phyloP scores from a whole-genome alignment of 2,329 filamentous ascomycete genomes.

The Venturia pyrina region DNA sequence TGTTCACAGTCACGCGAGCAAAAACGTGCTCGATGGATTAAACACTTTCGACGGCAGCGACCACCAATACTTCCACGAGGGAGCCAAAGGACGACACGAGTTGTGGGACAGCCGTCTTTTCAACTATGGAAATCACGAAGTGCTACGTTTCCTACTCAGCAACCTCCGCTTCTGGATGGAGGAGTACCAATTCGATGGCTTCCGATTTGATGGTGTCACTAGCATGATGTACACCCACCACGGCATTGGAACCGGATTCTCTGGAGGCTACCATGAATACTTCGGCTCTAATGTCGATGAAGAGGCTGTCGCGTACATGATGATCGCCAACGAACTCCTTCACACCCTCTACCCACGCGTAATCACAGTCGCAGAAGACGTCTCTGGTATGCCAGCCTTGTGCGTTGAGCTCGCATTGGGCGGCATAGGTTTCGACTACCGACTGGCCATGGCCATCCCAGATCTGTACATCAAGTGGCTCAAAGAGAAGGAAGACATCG shows the following conservation, averaged over 20 bases:
- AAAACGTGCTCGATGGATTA: slow-evolving; percentile 89
- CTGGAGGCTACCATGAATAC: slow-evolving; percentile 96
- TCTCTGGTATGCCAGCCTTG: slow-evolving; percentile 96
- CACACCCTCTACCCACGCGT: slow-evolving; percentile 78
- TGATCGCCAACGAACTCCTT: slow-evolving; percentile 93
- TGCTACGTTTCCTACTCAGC: slow-evolving; percentile 88
- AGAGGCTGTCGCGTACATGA: slow-evolving; percentile 88
- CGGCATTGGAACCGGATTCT: slow-evolving; percentile 97
- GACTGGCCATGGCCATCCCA: slow-evolving; percentile 92
- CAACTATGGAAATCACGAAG: slow-evolving; percentile 93
- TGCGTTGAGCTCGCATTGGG: slow-evolving; percentile 78
- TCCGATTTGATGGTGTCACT: slow-evolving; percentile 95
- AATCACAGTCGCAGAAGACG: slow-evolving; percentile 93
- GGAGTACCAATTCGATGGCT: slow-evolving; percentile 92
- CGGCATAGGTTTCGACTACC: slow-evolving; percentile 93
- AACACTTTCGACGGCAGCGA: slow-evolving; percentile 96
- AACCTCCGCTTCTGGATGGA: slow-evolving; percentile 99
- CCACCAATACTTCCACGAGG: slow-evolving; percentile 90
- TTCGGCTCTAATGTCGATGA: slow-evolving; percentile 85
- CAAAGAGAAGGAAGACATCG: slow-evolving; percentile 81
- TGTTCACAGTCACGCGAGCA: slow-evolving; percentile 95
- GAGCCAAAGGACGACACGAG: slow-evolving; percentile 74
- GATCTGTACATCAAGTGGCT: slow-evolving; percentile 99
- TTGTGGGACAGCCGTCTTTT: slow-evolving; percentile 95
- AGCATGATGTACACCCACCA: slow-evolving; percentile 97